Evolutionary conservation across 306 rosid genomes (phyloP).

Genomic region (Ammopiptanthus mongolicus): DNA sequence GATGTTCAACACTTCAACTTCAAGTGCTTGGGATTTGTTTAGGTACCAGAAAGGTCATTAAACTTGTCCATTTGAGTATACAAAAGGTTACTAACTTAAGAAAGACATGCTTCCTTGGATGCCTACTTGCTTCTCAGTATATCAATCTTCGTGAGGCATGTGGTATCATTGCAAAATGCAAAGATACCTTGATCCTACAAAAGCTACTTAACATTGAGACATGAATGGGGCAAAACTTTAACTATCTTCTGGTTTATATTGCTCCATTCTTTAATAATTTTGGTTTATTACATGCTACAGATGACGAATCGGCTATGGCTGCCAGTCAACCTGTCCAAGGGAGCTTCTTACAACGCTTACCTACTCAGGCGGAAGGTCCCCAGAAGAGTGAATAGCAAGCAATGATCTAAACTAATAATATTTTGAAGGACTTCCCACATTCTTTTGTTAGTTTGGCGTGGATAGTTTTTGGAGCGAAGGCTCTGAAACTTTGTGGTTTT

Average conservation of each 20-base stretch:
- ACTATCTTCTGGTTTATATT: neutral
- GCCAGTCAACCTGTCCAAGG: conserved; percentile 65
- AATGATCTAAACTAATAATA: conserved; percentile 35
- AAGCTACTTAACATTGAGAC: neutral
- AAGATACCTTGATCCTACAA: neutral
- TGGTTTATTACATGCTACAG: conserved; percentile 35
- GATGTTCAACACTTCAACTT: neutral
- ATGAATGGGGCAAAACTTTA: neutral
- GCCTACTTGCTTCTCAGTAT: neutral
- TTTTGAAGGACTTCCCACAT: conserved; percentile 34
- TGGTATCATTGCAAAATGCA: too few species aligned
- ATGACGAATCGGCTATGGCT: conserved; percentile 59
- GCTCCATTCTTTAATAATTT: conserved; percentile 1
- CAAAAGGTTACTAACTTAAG: neutral
- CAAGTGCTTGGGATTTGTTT: neutral
- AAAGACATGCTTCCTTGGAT: neutral
- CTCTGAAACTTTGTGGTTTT: conserved; percentile 44
- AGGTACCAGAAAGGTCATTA: neutral
- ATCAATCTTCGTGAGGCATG: neutral
- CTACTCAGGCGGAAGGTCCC: conserved; percentile 70
- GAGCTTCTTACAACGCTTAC: conserved; percentile 75
- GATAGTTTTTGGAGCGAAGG: conserved; percentile 36
- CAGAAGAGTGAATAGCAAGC: conserved; percentile 52
- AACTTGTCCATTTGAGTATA: neutral
- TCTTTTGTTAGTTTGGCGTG: conserved; percentile 44